Evolutionary conservation across 495 filamentous ascomycete genomes (phyloP).

Genomic region (Neurospora pannonica): DNA sequence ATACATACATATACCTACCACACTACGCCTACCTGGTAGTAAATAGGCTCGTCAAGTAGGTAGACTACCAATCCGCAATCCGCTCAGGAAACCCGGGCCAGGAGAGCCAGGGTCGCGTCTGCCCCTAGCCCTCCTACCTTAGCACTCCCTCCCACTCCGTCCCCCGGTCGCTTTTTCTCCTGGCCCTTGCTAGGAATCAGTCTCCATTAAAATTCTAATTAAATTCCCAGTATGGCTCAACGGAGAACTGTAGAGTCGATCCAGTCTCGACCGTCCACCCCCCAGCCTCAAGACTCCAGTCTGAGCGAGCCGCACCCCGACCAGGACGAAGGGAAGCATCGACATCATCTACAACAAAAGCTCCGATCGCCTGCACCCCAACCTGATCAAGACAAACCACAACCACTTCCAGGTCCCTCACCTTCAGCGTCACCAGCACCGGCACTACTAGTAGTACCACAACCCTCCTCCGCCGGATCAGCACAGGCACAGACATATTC

Average conservation of each 20-base stretch:
- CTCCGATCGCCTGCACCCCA: not conserved
- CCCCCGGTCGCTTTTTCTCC: constrained; percentile 25
- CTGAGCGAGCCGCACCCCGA: constrained; percentile 19
- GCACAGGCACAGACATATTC: constrained; percentile 1
- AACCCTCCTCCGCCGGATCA: not conserved
- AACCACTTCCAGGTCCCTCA: not conserved
- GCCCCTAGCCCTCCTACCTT: constrained; percentile 3
- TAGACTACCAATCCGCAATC: constrained; percentile 11
- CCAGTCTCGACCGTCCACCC: constrained; percentile 18
- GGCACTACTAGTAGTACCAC: constrained; percentile 1
- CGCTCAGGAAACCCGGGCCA: constrained; percentile 29
- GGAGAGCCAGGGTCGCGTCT: constrained; percentile 31
- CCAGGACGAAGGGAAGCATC: constrained; percentile 3
- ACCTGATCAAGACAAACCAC: constrained; percentile 6
- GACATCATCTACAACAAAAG: constrained; percentile 6
- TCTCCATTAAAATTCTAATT: constrained; percentile 36
- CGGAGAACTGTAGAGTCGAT: constrained; percentile 17
- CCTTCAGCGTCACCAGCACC: not conserved
- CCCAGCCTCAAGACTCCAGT: constrained; percentile 20
- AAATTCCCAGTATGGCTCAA: constrained; percentile 36
- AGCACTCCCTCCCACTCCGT: not conserved
- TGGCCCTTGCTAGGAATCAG: constrained; percentile 24
- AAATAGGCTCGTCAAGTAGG: constrained; percentile 9
- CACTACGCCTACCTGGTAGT: not conserved
- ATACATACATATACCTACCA: not conserved